phyloP scores from a whole-genome alignment of 2,329 filamentous ascomycete genomes.

The Aspergillus glaucus region DNA sequence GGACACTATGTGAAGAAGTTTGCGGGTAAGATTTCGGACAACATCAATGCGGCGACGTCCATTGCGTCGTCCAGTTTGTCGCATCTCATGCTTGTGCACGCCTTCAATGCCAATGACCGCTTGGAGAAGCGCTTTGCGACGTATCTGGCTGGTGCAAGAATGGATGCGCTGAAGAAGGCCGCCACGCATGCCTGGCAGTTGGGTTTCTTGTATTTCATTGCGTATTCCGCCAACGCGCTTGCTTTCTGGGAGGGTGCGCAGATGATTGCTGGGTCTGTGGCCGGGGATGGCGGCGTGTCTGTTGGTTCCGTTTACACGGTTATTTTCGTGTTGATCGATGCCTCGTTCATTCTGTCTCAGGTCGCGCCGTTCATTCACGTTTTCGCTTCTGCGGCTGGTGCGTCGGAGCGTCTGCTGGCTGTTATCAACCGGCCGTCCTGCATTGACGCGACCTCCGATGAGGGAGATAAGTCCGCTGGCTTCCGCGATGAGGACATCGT shows the following conservation, averaged over 20 bases:
- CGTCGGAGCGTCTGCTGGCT: slow-evolving; percentile 52
- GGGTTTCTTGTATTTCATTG: slow-evolving; percentile 60
- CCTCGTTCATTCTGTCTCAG: slow-evolving; percentile 33
- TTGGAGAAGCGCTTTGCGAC: slow-evolving; percentile 54
- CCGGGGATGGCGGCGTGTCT: slow-evolving; percentile 15
- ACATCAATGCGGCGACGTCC: slow-evolving; percentile 52
- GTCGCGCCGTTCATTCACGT: slow-evolving; percentile 38
- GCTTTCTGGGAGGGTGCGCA: slow-evolving; percentile 62
- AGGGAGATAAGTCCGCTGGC: slow-evolving; percentile 17
- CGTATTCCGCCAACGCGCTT: slow-evolving; percentile 59
- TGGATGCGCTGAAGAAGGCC: slow-evolving; percentile 53
- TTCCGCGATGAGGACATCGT: slow-evolving; percentile 21
- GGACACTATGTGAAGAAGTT: slow-evolving; percentile 49
- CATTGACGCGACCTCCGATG: slow-evolving; percentile 38
- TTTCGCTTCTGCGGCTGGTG: slow-evolving; percentile 43
- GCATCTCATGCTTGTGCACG: slow-evolving; percentile 56
- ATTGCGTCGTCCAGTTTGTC: slow-evolving; percentile 57
- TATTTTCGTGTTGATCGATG: slow-evolving; percentile 34
- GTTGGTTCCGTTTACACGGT: slow-evolving; percentile 33
- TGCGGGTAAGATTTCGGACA: slow-evolving; percentile 42
- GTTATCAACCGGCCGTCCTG: slow-evolving; percentile 50
- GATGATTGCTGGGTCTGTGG: slow-evolving; percentile 40
- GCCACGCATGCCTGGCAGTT: slow-evolving; percentile 51
- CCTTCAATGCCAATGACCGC: slow-evolving; percentile 54
- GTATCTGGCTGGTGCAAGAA: slow-evolving; percentile 45